Percentiles rank a stretch among this genome's conserved stretches.
Evolutionary conservation across 768 basidiomycete genomes (phyloP).

Genomic region (Lepiota venenata): DNA sequence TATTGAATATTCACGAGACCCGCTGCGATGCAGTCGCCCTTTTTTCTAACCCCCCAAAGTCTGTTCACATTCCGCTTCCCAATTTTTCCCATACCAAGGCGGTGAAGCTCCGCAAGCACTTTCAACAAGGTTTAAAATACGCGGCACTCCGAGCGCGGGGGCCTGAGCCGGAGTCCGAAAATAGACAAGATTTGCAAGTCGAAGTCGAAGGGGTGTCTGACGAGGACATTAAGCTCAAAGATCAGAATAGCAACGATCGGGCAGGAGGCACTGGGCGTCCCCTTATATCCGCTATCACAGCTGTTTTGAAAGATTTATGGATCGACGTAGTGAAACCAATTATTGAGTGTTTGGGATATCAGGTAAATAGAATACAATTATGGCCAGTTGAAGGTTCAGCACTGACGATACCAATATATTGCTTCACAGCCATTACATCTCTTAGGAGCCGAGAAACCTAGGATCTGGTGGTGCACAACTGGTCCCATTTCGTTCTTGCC

Average conservation of each 20-base stretch:
- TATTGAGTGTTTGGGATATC: neutral
- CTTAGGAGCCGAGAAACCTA: neutral
- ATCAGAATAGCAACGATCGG: too few species aligned
- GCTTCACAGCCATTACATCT: neutral
- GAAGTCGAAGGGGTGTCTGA: too few species aligned
- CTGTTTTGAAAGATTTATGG: neutral
- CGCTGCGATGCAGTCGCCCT: constrained; percentile 21
- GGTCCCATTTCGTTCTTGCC: constrained; percentile 30
- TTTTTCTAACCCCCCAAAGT: neutral
- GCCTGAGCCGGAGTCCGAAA: too few species aligned
- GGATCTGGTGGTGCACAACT: constrained; percentile 23
- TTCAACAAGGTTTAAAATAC: neutral
- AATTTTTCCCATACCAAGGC: constrained; percentile 14
- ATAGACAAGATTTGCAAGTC: too few species aligned
- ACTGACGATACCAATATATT: neutral
- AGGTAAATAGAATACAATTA: neutral
- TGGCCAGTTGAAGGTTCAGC: too few species aligned
- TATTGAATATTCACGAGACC: constrained; percentile 13
- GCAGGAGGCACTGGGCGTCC: too few species aligned
- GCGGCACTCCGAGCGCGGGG: too few species aligned
- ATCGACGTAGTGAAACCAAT: constrained; percentile 3
- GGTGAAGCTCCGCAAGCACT: neutral
- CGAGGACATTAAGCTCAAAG: too few species aligned
- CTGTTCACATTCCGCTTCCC: constrained; percentile 12
- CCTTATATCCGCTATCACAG: too few species aligned